Conservation (phyloP, 768 basidiomycete species). For the Mycena crocata region DNA sequence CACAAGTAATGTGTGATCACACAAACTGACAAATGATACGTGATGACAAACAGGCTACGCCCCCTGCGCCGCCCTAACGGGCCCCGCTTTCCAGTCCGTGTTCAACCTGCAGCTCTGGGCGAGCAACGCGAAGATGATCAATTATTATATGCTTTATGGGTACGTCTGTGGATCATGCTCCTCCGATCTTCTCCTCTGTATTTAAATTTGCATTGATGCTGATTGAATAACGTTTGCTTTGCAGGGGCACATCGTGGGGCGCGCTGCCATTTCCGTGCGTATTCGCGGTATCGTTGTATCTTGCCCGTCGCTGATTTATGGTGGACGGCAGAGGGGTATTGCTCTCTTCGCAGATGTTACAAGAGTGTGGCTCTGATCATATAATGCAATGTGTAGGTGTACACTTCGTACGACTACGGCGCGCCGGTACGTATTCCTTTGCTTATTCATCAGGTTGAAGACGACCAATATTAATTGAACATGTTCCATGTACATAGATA, state of each 20-base stretch:
- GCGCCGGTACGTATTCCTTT: slow-evolving; percentile 56
- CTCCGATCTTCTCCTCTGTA: too few species aligned
- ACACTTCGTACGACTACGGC: slow-evolving; percentile 83
- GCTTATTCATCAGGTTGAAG: background rate
- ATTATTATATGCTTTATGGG: slow-evolving; percentile 90
- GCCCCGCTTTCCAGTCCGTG: slow-evolving; percentile 80
- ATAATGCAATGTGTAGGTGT: slow-evolving; percentile 24
- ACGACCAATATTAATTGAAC: too few species aligned
- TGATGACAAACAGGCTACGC: slow-evolving; percentile 73
- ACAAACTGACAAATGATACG: too few species aligned
- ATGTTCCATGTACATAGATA: too few species aligned
- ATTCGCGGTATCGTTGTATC: background rate
- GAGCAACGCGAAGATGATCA: slow-evolving; percentile 83
- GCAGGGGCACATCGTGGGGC: slow-evolving; percentile 89
- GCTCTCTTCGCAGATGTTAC: too few species aligned
- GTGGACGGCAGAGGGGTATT: background rate
- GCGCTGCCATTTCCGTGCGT: slow-evolving; percentile 80
- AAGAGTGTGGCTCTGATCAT: too few species aligned
- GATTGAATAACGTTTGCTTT: too few species aligned
- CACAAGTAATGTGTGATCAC: too few species aligned
- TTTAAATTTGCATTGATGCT: too few species aligned
- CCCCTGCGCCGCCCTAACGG: slow-evolving; percentile 74
- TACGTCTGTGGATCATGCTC: too few species aligned
- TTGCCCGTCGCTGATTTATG: background rate
- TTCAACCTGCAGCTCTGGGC: slow-evolving; percentile 86